Base-by-base conservation (phyloP, 257 asterid species). In the Paulownia fortunei region DNA sequence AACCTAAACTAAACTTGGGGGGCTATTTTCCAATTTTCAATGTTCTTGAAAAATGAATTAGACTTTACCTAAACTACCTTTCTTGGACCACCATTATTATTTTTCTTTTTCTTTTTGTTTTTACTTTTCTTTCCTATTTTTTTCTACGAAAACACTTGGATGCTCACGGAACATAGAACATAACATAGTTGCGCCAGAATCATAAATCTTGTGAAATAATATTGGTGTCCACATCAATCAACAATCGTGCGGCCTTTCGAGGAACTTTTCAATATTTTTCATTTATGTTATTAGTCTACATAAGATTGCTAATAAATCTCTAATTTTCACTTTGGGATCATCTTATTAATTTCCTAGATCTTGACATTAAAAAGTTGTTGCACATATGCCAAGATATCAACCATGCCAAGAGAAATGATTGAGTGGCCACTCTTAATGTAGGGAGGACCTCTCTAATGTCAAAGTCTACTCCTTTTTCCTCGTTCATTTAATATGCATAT, bases 1-100 rank as follows among this genome's bases (percentile, higher is more conserved):
- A 39, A 37, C 41, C 80, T 76, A 60, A 54, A 42, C 49, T 77
- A 34, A 58, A 77, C 49, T 58, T 52, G 1, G 12, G 34, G n/a
- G n/a, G n/a, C 60, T 55, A 16, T 39, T 58, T 52, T 73, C 21
- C 77, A 37, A 72, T 73, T 1, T 72, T 55, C 77, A 56, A 73
- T 39, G 64, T 21, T 54, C 68, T 36, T 37, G 30, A 26, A 69
- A 69, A 13, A 11, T 12, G 51, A 3, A 24, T 7, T 4, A 1
- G 6, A 42, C 3, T 47, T 46, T 64, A 64, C 18, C 26, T 5
- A 64, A 64, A 18, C 42, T 39, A 30, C 16, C 36, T 2, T 60
- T 13, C n/a, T 4, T 36, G 30, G 71, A 18, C 71, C 49, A 13
- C 71, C 9, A 8, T 36, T 23, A 37, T 18, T 36, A 64, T 16